Base-by-base conservation (phyloP, 768 basidiomycete species). In the Psilocybe sp. region DNA sequence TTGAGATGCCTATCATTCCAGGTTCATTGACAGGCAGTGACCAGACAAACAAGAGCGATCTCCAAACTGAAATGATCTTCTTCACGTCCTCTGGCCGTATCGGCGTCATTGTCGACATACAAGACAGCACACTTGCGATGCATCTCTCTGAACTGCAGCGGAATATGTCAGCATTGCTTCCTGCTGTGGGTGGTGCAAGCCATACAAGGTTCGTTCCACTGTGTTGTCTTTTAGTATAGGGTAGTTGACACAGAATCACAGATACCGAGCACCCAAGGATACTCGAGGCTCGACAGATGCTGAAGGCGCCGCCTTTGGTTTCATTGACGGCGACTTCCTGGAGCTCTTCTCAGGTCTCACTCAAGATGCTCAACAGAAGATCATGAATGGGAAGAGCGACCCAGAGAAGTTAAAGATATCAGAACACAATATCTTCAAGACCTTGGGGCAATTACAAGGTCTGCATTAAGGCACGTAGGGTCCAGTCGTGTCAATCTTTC, bases 291-390 rank as follows among this genome's bases (percentile, higher is more conserved):
- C 74, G 18, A 82, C 77, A 43, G 87, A 89, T 57, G 72, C 76
- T 7, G 79, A 85, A 31, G 58, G 66, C 20, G 57, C 76, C 1
- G 76, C 87, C 1, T 76, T 75, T 36, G 92, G 92, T 13, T 93
- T 97, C 74, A 72, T 97, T 23, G 93, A 97, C 53, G 94, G 93
- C 1, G 87, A 91, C 60, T 89, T 93, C 55, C 62, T 97, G 15
- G 89, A 94, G 64, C 68, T 72, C 15, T 83, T 88, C 64, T 71
- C 85, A 46, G 66, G 65, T 14, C 69, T 75, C 42, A 68, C 75
- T 15, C 66, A 74, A 1, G 60, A 69, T 5, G 65, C 74, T 18
- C 67, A 82, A n/a, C 64, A 76, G 46, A 67, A 73, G 51, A 79
- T 89, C 9, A 67, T 85, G 56, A 60, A 70, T 23, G 89, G 89